Conservation (phyloP, 1,284 basidiomycete genomes). For the Salmacisia buchloeana region DNA sequence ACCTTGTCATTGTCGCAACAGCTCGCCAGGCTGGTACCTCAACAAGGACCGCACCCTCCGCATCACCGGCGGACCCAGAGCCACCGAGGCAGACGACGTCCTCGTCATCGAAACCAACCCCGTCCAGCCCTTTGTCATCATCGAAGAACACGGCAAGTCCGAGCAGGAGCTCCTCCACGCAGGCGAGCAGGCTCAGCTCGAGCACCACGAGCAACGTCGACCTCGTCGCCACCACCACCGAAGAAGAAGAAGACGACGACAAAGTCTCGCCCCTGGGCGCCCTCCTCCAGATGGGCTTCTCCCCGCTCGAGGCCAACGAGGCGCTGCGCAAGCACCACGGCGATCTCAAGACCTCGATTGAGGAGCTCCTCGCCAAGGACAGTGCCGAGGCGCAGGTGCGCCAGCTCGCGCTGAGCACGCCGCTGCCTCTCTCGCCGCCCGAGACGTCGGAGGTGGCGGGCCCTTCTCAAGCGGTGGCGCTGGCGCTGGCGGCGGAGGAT, state of each 20-base stretch:
- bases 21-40: slow-evolving; percentile 41
- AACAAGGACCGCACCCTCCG: slow-evolving; percentile 32
- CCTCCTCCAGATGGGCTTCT: slow-evolving; percentile 12
- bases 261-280: not conserved
- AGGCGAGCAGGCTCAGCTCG: slow-evolving; percentile 22
- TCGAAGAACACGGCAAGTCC: slow-evolving; percentile 27
- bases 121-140: slow-evolving; percentile 21
- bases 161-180: not conserved
- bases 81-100: slow-evolving; percentile 27
- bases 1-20: slow-evolving; percentile 9
- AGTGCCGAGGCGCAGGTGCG: not conserved
- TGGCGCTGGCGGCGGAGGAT: too few relatives aligned
- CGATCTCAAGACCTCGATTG: slow-evolving; percentile 3
- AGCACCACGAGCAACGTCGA: not conserved
- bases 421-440: not conserved
- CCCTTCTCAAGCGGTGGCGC: not conserved
- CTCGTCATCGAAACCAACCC: slow-evolving; percentile 39
- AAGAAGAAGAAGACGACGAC: not conserved
- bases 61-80: slow-evolving; percentile 34
- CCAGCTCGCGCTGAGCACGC: not conserved
- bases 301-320: not conserved
- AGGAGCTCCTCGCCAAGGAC: slow-evolving; percentile 1
- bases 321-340: slow-evolving; percentile 1
- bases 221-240: not conserved
- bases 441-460: not conserved